Evolutionary conservation across 441 rosid genomes (phyloP).

Genomic region (Gossypium laxum): DNA sequence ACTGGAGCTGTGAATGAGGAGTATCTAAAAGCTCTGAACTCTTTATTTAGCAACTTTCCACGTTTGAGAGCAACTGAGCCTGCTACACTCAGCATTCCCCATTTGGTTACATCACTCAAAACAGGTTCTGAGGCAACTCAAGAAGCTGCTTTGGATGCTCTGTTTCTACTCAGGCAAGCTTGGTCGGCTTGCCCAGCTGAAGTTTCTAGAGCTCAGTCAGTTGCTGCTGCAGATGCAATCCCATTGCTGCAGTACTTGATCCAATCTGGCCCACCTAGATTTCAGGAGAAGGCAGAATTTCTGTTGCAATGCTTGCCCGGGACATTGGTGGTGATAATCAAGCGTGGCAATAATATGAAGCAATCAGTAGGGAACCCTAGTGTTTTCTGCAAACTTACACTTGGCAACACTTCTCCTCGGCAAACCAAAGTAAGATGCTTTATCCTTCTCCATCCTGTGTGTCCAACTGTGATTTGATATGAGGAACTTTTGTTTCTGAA

Average conservation of each 20-base stretch:
- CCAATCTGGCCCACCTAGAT: constrained; percentile 98
- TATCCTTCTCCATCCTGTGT: neutral
- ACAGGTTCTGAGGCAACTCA: constrained; percentile 91
- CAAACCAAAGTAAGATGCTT: constrained; percentile 63
- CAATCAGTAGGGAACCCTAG: constrained; percentile 98
- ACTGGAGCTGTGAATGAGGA: constrained; percentile 91
- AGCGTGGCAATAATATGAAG: constrained; percentile 96
- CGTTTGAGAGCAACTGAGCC: constrained; percentile 97
- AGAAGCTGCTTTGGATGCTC: constrained; percentile 95
- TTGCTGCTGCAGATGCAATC: constrained; percentile 97
- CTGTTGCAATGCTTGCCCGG: constrained; percentile 97
- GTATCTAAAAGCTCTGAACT: constrained; percentile 81
- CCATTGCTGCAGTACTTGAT: constrained; percentile 91
- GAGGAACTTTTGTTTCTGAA: neutral
- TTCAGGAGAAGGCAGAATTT: constrained; percentile 97
- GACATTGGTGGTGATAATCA: constrained; percentile 80
- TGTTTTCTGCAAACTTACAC: constrained; percentile 82
- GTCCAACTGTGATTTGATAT: neutral
- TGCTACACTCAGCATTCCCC: constrained; percentile 94
- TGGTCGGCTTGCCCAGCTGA: constrained; percentile 99
- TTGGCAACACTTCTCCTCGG: constrained; percentile 79
- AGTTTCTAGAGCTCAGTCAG: constrained; percentile 89
- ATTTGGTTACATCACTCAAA: constrained; percentile 88
- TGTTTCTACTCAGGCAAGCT: constrained; percentile 95
- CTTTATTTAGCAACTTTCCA: constrained; percentile 91